phyloP scores from a whole-genome alignment of 2,329 filamentous ascomycete genomes.

The Huntiella bhutanensis region DNA sequence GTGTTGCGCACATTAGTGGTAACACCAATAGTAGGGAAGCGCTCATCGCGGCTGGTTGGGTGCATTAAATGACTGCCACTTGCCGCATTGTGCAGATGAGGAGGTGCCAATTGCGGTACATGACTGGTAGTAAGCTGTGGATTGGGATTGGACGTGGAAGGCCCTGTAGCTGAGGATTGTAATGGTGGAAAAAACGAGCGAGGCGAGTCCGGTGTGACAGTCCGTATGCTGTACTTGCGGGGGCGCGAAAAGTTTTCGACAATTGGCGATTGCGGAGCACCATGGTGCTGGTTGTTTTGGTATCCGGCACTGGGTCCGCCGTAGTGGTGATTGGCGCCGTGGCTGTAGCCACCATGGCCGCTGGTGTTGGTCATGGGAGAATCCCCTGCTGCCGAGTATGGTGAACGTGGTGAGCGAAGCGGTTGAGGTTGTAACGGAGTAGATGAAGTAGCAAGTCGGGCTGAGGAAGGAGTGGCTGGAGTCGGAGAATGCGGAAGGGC shows the following conservation, averaged over 20 bases:
- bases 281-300: background rate
- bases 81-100: too few relatives aligned
- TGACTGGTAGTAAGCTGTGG: too few relatives aligned
- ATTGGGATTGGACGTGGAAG: background rate
- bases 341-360: conserved; percentile 14
- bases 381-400: background rate
- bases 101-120: too few relatives aligned
- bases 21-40: background rate
- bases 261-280: conserved; percentile 14
- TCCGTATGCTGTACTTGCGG: conserved; percentile 30
- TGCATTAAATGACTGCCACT: too few relatives aligned
- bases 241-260: conserved; percentile 43
- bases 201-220: conserved; percentile 8
- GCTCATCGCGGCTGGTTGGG: background rate
- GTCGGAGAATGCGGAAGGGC: background rate
- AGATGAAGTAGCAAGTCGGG: background rate
- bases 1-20: background rate
- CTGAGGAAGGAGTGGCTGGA: background rate
- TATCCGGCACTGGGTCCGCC: background rate
- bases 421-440: background rate
- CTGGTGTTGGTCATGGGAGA: background rate
- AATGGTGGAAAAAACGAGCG: background rate
- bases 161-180: background rate
- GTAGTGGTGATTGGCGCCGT: conserved; percentile 14
- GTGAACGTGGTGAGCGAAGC: background rate